A percentile compares a stretch with the other conserved stretches of the same genome.
Conservation (phyloP, 2,329 filamentous ascomycete species). For the Colletotrichum incanum region DNA sequence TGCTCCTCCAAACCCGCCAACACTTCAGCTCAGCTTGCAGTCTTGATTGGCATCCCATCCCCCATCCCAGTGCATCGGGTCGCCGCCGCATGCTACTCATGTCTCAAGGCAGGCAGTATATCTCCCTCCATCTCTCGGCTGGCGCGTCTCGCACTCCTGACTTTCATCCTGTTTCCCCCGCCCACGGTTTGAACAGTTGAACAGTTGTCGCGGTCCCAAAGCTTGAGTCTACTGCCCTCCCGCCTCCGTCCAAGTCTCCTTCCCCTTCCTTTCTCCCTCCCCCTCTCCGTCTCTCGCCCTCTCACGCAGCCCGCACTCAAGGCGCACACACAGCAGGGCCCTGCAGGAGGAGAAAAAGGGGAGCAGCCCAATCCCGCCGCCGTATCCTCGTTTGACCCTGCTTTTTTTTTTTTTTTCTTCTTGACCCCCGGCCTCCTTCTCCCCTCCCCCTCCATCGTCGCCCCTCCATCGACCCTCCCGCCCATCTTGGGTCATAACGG, state of each 20-base stretch:
- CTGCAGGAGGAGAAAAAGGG: slow-evolving; percentile 31
- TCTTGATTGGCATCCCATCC: slow-evolving; percentile 22
- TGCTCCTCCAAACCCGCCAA: slow-evolving; percentile 1
- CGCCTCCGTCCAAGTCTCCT: not conserved
- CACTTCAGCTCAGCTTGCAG: slow-evolving; percentile 4
- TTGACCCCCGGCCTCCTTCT: slow-evolving; percentile 18
- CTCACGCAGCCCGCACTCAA: not conserved
- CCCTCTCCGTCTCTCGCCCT: not conserved
- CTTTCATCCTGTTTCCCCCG: not conserved
- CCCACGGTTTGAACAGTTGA: slow-evolving; percentile 8
- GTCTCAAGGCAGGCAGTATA: slow-evolving; percentile 3
- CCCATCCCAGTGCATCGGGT: slow-evolving; percentile 22
- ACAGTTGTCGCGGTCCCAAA: not conserved
- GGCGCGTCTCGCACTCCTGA: not conserved
- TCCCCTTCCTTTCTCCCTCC: not conserved
- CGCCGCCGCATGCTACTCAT: slow-evolving; percentile 2
- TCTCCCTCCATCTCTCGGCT: slow-evolving; percentile 9
- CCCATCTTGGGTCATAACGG: slow-evolving; percentile 25
- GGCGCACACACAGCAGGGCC: slow-evolving; percentile 5
- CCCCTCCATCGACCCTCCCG: slow-evolving; percentile 32
- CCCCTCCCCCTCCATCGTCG: slow-evolving; percentile 25
- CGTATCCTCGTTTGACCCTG: slow-evolving; percentile 37
- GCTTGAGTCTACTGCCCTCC: not conserved
- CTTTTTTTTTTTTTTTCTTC: too few species aligned
- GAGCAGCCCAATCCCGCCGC: slow-evolving; percentile 32